Evolutionary conservation across 495 filamentous ascomycete genomes (phyloP), one percentile per base, ranked within the genome.

Genomic region (Evernia prunastri): DNA sequence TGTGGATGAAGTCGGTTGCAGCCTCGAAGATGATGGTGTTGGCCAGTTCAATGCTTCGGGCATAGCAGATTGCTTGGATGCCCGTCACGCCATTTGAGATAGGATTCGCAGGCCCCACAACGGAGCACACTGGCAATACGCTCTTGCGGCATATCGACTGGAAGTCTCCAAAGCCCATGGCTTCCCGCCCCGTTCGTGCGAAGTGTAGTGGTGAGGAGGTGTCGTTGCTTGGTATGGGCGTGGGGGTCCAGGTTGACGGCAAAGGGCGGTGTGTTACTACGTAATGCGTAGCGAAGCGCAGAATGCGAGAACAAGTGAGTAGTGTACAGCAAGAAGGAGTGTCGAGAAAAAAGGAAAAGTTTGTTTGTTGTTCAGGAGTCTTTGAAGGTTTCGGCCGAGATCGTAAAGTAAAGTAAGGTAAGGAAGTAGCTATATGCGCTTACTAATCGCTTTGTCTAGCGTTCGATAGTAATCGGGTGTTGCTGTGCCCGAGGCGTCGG

Each of bases 21-120:
- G 89, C 90, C 76, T 97, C 85, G 73, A 99, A 99, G 69, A 99
- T 97, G 76, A 97, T 90, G 13, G 94, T 97, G 75, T 99, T 99
- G 65, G 94, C 94, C 68, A 97, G 75, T 73, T 96, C 92, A 72
- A 99, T 91, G 72, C 92, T 95, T 56, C 94, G 87, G 67, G 94
- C 89, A 78, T 92, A 97, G 79, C 94, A 99, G 72, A 85, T 84
- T 59, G 94, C 84, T 72, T 96, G 88, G 67, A 96, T 92, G 60
- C 92, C 92, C 36, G 85, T 81, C 29, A 35, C 17, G 63, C 80
- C 78, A 68, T 85, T 86, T 56, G 86, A 81, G 68, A 92, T 85
- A 49, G 81, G 66, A 33, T 78, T 84, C 12, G 80, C 76, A 69
- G 86, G 76, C 69, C 89, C 94, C 63, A 99, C 84, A 49, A 96